Evolutionary conservation across 176 grass and related monocot species (phyloP).

Genomic region (Oropetium thomaeum): DNA sequence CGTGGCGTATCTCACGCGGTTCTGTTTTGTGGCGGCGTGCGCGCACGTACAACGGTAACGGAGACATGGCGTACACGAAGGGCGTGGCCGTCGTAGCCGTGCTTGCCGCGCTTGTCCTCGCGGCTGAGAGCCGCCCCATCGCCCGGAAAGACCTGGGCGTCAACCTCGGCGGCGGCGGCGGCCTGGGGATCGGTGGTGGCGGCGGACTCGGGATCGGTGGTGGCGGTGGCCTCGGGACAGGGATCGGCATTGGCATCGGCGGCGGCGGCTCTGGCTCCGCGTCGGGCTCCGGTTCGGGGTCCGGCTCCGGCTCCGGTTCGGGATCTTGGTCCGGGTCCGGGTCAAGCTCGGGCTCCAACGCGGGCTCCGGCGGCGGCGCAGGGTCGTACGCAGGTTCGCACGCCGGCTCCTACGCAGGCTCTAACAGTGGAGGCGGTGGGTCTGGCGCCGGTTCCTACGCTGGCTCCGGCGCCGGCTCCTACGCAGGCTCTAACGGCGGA

Average conservation of each 20-base stretch:
- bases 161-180: conserved; percentile 39
- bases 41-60: not conserved
- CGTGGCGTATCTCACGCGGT: not conserved
- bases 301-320: conserved; percentile 11
- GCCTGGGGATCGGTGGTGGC: conserved; percentile 9
- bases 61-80: conserved; percentile 46
- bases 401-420: conserved; percentile 12
- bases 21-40: not conserved
- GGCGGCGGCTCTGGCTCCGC: not conserved
- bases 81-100: conserved; percentile 13
- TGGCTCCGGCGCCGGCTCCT: conserved; percentile 1
- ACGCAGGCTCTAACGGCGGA: conserved; percentile 6
- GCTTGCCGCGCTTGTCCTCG: conserved; percentile 20
- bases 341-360: not conserved
- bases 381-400: not conserved
- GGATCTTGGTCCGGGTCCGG: conserved; percentile 18
- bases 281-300: not conserved
- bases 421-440: not conserved
- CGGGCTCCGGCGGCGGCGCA: not conserved
- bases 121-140: conserved; percentile 37
- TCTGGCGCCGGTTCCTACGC: conserved; percentile 1
- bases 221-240: conserved; percentile 40
- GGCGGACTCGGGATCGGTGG: not conserved
- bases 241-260: conserved; percentile 35
- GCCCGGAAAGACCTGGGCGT: conserved; percentile 52